Conservation (phyloP, 192 early-diverging fungal genomes). For the Diversispora eburnea region DNA sequence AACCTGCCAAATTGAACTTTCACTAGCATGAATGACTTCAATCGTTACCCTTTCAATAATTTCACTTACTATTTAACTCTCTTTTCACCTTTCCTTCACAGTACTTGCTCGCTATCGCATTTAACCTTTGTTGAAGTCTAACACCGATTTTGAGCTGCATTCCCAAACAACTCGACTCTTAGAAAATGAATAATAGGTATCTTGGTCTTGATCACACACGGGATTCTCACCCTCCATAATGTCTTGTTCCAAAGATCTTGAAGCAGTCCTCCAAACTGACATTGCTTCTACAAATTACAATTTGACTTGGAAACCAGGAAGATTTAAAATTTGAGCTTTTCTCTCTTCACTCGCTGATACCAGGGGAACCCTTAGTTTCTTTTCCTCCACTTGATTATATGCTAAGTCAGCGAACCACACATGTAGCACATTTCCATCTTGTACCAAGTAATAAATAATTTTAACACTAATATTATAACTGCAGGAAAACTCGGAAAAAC, state of each 20-base stretch:
- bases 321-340: conserved; percentile 71
- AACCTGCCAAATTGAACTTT: too few relatives aligned
- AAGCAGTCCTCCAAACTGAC: conserved; percentile 36
- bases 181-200: conserved; percentile 53
- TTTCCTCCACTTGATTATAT: too few relatives aligned
- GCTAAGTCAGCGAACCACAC: too few relatives aligned
- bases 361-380: too few relatives aligned
- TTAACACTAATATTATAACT: too few relatives aligned
- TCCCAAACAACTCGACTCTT: conserved; percentile 77
- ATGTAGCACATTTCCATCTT: too few relatives aligned
- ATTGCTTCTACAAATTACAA: conserved; percentile 64
- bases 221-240: conserved; percentile 76
- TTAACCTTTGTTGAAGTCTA: conserved; percentile 82
- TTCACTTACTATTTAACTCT: conserved; percentile 81
- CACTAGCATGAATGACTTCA: conserved; percentile 52
- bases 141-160: conserved; percentile 71
- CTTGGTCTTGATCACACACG: conserved; percentile 44
- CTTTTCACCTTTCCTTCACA: conserved; percentile 85
- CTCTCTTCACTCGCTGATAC: conserved; percentile 76
- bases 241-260: conserved; percentile 67
- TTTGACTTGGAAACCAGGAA: conserved; percentile 42
- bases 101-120: conserved; percentile 89
- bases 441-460: too few relatives aligned
- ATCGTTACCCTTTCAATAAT: conserved; percentile 75
- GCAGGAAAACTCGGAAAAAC: too few relatives aligned